These are phyloP conservation scores for Ascochyta rabiei DNA, from an alignment of 2,329 filamentous ascomycete species.

Conservation along the genomic window DNA sequence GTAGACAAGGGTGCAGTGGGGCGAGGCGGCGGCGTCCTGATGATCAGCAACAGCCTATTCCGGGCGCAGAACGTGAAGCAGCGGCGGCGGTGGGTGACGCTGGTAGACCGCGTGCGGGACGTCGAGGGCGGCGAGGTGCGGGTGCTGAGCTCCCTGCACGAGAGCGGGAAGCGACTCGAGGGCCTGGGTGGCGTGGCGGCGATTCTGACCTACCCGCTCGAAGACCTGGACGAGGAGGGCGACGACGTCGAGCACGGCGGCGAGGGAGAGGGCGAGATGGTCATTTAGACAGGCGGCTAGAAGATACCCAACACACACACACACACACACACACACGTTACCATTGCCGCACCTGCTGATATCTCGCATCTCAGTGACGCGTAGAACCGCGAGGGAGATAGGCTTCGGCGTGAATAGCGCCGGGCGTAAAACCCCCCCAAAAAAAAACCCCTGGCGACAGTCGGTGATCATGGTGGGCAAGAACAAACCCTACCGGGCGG, in stretches of 20 bases:
- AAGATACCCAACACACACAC: neutral
- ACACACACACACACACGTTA: no score
- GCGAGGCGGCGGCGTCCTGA: conserved; percentile 78
- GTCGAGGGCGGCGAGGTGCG: conserved; percentile 82
- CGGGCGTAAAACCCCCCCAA: no score
- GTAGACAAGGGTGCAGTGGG: conserved; percentile 89
- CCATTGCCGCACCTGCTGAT: no score
- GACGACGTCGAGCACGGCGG: conserved; percentile 47
- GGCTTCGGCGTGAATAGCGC: no score
- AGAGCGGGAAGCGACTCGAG: conserved; percentile 86
- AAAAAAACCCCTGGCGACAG: no score
- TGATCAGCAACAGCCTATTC: conserved; percentile 89
- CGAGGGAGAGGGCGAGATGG: conserved; percentile 31
- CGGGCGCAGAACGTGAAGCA: conserved; percentile 78
- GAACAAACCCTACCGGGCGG: no score
- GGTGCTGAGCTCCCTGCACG: conserved; percentile 91
- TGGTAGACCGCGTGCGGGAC: conserved; percentile 87
- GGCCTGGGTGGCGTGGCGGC: conserved; percentile 87
- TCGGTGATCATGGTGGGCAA: no score
- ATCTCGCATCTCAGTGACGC: no score
- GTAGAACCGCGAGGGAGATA: no score
- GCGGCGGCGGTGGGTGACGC: conserved; percentile 77
- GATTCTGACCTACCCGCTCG: conserved; percentile 85
- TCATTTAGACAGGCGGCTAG: conserved; percentile 25
- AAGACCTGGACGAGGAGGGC: conserved; percentile 74